Base-by-base conservation (phyloP, 2,329 filamentous ascomycete species). In the Fusarium sp. region DNA sequence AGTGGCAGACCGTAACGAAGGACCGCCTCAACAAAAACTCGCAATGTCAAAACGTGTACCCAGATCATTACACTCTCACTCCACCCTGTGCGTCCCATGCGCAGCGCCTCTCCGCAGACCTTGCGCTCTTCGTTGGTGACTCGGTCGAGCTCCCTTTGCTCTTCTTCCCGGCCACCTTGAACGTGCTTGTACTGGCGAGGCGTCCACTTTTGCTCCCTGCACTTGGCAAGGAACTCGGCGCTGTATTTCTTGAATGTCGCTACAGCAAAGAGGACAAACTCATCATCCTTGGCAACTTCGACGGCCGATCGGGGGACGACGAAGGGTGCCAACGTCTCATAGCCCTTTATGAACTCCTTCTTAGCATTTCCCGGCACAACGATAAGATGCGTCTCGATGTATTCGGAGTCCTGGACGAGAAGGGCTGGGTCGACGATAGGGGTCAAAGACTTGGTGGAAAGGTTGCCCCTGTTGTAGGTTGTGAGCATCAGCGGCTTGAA, bases 11-110 rank as follows among this genome's bases (percentile, higher is more conserved):
- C 95, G 73, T 99, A 99, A 66, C 95, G 88, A 73, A 99, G 81
- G n/a, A 99, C 95, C 6, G 93, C 97, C 83, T 99, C 95, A 19
- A 99, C 95, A 77, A 98, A 99, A 19, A 98, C 93, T 50, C 95
- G 84, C 71, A 99, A 79, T 7, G 93, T 91, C 72, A 98, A 82
- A 26, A 97, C 91, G 74, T 99, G 95, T 45, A 96, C 85, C 92
- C 93, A 97, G 50, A 94, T 90, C 92, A 97, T 97, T 66, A 97
- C 92, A 62, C 90, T 90, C 79, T 99, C 95, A 73, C 92, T 94
- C 87, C 95, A 99, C 13, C 92, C 93, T n/a, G 92, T 96, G 62
- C 93, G 84, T 12, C 90, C 92, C 70, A 97, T 83, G 65, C 93
- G 86, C 72, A 99, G 77, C 4, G 93, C 93, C 79, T 99, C 94